Base-by-base conservation (phyloP, 164 flowering plant genomes). In the Houttuynia cordata region DNA sequence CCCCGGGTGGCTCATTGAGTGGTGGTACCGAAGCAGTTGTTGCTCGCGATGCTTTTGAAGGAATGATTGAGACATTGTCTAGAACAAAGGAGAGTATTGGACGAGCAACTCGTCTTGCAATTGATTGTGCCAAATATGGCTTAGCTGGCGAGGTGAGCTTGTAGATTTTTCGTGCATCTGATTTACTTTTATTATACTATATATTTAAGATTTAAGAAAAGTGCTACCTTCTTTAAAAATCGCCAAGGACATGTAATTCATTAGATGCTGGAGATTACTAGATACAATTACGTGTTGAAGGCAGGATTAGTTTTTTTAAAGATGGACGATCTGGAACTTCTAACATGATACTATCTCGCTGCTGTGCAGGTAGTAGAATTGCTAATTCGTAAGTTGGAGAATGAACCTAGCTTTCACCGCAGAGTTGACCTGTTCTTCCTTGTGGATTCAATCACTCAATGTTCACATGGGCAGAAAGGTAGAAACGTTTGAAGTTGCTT, bases 31-130 rank as follows among this genome's bases (percentile, higher is more conserved):
- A 93, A 74, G 99, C 93, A 60, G 87, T 92, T 73, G 92, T 93
- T 73, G 88, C 97, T 63, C 96, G 99, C 59, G 99, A 93, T 82
- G 96, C 99, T 63, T 93, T 93, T 78, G 99, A 93, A 74, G 99
- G 99, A 64, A 93, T 93, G 99, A 82, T 93, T 64, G 99, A 93
- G 76, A 93, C 99, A 34, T 78, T 93, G 58, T 90, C 99, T 20
- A 83, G 99, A 75, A 90, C 99, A 37, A 93, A 90, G 72, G 99
- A 93, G 66, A 93, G 99, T 72, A 93, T 93, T 67, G 97, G 95
- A 9, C 99, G 99, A 70, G 99, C 97, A 59, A 93, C 99, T n/a
- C 95, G 99, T 51, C 95, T 81, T 74, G 99, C 99, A 50, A 85
- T 93, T 67, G 96, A 93, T 66, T 93, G 99, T 78, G 97, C 99